Base-by-base conservation (phyloP, 1,284 basidiomycete species). In the Anthracocystis panici-leucophaei region DNA sequence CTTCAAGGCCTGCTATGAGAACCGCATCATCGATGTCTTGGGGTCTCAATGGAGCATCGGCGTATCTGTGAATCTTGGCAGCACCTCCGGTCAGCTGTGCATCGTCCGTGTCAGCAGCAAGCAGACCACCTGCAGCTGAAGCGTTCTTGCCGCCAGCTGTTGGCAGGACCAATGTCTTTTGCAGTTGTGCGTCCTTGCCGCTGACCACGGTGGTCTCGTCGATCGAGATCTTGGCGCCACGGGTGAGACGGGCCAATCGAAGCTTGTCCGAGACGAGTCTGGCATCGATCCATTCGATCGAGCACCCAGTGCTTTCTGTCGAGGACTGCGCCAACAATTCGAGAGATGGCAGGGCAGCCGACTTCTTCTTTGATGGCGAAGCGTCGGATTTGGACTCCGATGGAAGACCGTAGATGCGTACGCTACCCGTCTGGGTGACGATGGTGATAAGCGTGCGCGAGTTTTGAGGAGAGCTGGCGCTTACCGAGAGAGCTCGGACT, bases 361-460 rank as follows among this genome's bases (percentile, higher is more conserved):
- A 59, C 61, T 72, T 74, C 25, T 71, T 75, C 62, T 73, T 75
- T 31, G 54, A 65, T 20, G 67, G 68, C 44, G 53, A 77, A 21
- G 57, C 67, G 1, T 77, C 76, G 5, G 78, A 57, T 18, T 65
- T 67, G 4, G 70, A 59, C 4, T 75, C 80, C 0, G 64, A 64
- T 2, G 82, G 83, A 11, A 80, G 72, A n/a, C 73, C 75, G 35
- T 79, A 77, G 33, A 80, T 58, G 2, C 75, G 76, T 9, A 82
- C 83, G 25, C 78, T 79, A 57, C 76, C 79, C 78, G 46, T 82
- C 62, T 16, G 84, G 67, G 27, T 87, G 86, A 86, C 71, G 67
- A 77, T 55, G 86, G 85, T 68, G 77, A 73, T 57, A 54, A 78
- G 72, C 20, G 75, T 65, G 81, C 82, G 83, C 82, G 86, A 80